These are phyloP conservation scores for Sicyos baderoa DNA, from an alignment of 306 rosid species.

Conservation along the genomic window DNA sequence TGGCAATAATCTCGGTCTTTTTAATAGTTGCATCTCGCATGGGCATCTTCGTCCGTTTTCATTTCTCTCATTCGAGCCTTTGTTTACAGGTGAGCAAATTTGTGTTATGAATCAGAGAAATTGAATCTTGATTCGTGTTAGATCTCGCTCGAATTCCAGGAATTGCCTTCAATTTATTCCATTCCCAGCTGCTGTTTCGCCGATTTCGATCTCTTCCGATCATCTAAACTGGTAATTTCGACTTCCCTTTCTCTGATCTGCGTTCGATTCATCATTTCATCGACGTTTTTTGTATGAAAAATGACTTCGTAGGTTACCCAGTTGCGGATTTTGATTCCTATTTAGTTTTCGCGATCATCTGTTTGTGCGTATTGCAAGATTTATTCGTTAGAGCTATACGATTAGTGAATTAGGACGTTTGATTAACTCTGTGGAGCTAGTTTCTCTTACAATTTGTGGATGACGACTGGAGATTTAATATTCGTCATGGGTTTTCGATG, in stretches of 20 bases:
- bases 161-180: neutral
- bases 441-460: neutral
- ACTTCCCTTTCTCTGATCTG: neutral
- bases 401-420: neutral
- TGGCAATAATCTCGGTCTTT: conserved; percentile 1
- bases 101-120: neutral
- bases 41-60: neutral
- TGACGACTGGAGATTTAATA: neutral
- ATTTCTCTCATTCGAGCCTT: conserved; percentile 6
- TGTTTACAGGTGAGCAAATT: neutral
- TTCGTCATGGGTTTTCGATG: neutral
- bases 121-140: conserved; percentile 2
- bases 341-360: neutral
- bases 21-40: conserved; percentile 13
- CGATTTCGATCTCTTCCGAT: neutral
- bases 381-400: neutral
- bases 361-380: neutral
- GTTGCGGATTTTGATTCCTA: neutral
- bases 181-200: neutral
- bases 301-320: neutral
- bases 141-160: conserved; percentile 13
- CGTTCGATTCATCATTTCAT: neutral
- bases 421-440: neutral
- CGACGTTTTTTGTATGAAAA: neutral
- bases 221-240: conserved; percentile 7